These are phyloP conservation scores for Talaromyces albobiverticillius DNA, from an alignment of 2,329 filamentous ascomycete species.

Conservation along the genomic window DNA sequence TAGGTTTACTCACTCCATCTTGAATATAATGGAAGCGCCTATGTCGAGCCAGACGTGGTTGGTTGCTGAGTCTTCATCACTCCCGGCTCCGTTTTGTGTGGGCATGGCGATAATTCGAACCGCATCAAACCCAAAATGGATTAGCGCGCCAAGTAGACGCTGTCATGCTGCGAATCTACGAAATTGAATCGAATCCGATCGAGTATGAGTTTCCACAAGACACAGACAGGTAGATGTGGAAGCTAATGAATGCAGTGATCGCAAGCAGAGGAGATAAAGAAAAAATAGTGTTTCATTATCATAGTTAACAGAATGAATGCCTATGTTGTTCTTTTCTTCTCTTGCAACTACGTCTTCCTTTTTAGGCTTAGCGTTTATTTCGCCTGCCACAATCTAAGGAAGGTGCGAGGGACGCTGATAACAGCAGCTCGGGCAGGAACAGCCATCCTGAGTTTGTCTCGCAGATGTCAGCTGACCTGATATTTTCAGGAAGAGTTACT, in stretches of 20 bases:
- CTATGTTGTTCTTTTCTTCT: neutral
- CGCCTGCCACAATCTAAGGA: neutral
- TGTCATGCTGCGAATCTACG: neutral
- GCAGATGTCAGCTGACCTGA: neutral
- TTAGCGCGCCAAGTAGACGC: constrained; percentile 27
- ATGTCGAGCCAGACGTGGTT: constrained; percentile 16
- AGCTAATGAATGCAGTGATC: too few species aligned
- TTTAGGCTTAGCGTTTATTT: constrained; percentile 1
- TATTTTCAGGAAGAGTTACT: neutral
- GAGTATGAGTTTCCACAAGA: too few species aligned
- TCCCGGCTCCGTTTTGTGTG: constrained; percentile 28
- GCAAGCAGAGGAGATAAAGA: too few species aligned
- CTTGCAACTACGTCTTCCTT: constrained; percentile 2
- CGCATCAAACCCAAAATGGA: constrained; percentile 21
- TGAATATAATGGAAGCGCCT: constrained; percentile 23
- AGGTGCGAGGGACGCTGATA: too few species aligned
- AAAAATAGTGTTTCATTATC: too few species aligned
- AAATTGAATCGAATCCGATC: too few species aligned
- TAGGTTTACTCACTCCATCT: constrained; percentile 29
- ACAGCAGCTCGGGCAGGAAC: too few species aligned
- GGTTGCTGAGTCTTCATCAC: constrained; percentile 15
- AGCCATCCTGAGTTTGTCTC: too few species aligned
- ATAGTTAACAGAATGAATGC: too few species aligned
- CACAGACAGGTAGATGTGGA: too few species aligned
- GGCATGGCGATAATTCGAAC: constrained; percentile 29